Base-by-base conservation (phyloP, 495 filamentous ascomycete genomes). In the Xylaria cubensis region DNA sequence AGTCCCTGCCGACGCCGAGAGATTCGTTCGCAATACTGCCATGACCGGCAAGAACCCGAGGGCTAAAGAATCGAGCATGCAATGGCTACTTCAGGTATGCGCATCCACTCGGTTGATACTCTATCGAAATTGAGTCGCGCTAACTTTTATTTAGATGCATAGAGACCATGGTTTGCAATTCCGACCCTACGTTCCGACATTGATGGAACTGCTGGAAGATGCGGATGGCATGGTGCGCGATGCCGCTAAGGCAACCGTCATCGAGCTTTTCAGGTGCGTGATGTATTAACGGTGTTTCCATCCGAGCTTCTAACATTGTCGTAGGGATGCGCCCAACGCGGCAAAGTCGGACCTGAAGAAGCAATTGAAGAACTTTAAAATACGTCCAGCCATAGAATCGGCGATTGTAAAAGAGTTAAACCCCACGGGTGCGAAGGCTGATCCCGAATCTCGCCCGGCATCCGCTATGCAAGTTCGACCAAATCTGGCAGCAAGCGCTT, bases 321-420 rank as follows among this genome's bases (percentile, higher is more conserved):
- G 50, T 34, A 94, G 92, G 63, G 91, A 89, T 76, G 94, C 94
- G 1, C 91, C 93, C 21, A 91, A 92, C 58, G 86, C 89, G 72
- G 95, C 94, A 36, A 97, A 97, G 80, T 90, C 92, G 0, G 94
- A 98, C 78, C 82, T 98, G 32, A 94, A 95, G 82, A 92, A 86
- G 67, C 93, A 97, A 76, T 77, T 98, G 65, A 89, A 90, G 77
- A 88, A 87, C 69, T 90, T 91, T 75, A 91, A 92, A 74, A 93
- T 98, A 42, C 87, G 95, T 58, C 92, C 92, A 74, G 91, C 93
- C 9, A 97, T 97, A 77, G 91, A 92, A 56, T 87, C 88, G 32
- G 90, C 91, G 59, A 94, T 98, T 66, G 83, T 93, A 21, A 86
- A 90, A 46, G 91, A 92, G 67, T 87, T 97, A 59, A 90, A 86